These are phyloP conservation scores for Somion occarium DNA, from an alignment of 1,284 basidiomycete species.

Conservation along the genomic window DNA sequence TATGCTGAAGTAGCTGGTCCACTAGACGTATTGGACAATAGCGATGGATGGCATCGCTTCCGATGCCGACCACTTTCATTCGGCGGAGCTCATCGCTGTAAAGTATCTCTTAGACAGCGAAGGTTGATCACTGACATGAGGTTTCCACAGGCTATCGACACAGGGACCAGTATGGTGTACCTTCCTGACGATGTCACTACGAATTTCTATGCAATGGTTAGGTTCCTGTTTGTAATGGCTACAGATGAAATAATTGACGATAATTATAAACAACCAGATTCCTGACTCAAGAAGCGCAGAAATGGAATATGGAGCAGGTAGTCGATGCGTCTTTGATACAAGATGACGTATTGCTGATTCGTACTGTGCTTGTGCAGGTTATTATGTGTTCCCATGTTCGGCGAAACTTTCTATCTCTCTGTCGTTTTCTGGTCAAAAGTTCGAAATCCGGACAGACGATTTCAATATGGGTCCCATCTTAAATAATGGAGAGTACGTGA, in stretches of 20 bases:
- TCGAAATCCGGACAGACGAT: slow-evolving; percentile 50
- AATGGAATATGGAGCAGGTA: slow-evolving; percentile 38
- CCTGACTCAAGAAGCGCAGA: slow-evolving; percentile 37
- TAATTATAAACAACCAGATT: too few relatives aligned
- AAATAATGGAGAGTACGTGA: slow-evolving; percentile 22
- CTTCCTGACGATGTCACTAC: slow-evolving; percentile 35
- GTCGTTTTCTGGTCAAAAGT: slow-evolving; percentile 47
- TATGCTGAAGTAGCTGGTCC: too few relatives aligned
- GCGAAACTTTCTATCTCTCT: slow-evolving; percentile 35
- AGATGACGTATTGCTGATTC: background rate
- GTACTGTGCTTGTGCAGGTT: slow-evolving; percentile 31
- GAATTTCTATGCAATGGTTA: slow-evolving; percentile 37
- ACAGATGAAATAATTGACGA: too few relatives aligned
- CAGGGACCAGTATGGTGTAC: slow-evolving; percentile 57
- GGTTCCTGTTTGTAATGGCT: too few relatives aligned
- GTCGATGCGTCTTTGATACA: background rate
- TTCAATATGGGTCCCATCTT: slow-evolving; percentile 59
- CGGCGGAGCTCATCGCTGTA: slow-evolving; percentile 34
- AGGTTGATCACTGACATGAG: too few relatives aligned
- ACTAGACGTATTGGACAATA: slow-evolving; percentile 55
- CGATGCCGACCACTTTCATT: slow-evolving; percentile 20
- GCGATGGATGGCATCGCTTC: slow-evolving; percentile 38
- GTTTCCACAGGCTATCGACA: slow-evolving; percentile 57
- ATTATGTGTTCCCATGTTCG: slow-evolving; percentile 49
- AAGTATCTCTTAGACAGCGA: background rate